phyloP scores from a whole-genome alignment of 2,329 filamentous ascomycete genomes.

The Magnaporthales sp. region DNA sequence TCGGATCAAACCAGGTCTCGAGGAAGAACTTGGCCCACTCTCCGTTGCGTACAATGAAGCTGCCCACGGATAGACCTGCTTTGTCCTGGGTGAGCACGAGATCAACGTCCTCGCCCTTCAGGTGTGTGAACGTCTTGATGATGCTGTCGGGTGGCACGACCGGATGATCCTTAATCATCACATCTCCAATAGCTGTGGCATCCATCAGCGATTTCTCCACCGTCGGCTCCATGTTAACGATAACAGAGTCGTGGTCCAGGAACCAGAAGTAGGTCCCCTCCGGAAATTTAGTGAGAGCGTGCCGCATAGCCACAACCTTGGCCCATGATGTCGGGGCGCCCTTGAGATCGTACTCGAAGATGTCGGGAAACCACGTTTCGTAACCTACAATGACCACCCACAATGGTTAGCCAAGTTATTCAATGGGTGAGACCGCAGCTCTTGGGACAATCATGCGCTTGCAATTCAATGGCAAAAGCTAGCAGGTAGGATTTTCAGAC shows the following conservation, averaged over 20 bases:
- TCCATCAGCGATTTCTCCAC: constrained; percentile 66
- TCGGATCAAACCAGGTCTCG: constrained; percentile 91
- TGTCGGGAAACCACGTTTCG: constrained; percentile 69
- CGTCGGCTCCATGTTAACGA: constrained; percentile 71
- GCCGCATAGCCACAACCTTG: constrained; percentile 75
- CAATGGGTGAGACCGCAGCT: not conserved
- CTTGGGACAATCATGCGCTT: not conserved
- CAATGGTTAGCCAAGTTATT: constrained; percentile 9
- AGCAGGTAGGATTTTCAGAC: constrained; percentile 13
- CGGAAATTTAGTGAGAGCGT: constrained; percentile 75
- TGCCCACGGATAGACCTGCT: constrained; percentile 66
- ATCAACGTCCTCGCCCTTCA: constrained; percentile 71
- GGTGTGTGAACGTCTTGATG: constrained; percentile 83
- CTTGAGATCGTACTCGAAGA: constrained; percentile 65
- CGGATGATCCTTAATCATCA: constrained; percentile 79
- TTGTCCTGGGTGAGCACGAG: constrained; percentile 79
- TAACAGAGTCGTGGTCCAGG: constrained; percentile 74
- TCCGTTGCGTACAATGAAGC: constrained; percentile 72
- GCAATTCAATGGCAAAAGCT: not conserved
- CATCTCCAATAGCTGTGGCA: constrained; percentile 54
- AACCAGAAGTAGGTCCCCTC: constrained; percentile 78
- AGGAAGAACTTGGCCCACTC: constrained; percentile 91
- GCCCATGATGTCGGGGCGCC: constrained; percentile 59
- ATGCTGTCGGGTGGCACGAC: constrained; percentile 94
- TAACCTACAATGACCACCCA: constrained; percentile 54